A percentile compares a stretch with the other conserved stretches of the same genome.
Evolutionary conservation across 441 rosid genomes (phyloP).

Genomic region (California macrophylla): DNA sequence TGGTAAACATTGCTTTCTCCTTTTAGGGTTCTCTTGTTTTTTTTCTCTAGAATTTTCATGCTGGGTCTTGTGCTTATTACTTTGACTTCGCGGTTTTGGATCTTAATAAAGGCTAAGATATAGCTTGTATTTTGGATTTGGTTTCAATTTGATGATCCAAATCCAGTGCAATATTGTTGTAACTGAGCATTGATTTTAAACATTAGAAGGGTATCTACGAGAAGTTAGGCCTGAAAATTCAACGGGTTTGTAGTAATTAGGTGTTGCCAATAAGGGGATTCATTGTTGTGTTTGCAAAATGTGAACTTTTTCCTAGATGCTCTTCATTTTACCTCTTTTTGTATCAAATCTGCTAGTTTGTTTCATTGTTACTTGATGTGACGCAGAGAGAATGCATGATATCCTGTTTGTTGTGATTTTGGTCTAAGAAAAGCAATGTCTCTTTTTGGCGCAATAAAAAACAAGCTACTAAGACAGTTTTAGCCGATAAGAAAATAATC

Average conservation of each 20-base stretch:
- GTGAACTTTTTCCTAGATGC: background rate
- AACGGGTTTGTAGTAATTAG: background rate
- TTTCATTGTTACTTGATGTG: background rate
- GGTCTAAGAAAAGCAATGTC: background rate
- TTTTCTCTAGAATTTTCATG: background rate
- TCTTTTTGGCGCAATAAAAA: background rate
- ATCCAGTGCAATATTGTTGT: background rate
- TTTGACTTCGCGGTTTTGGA: background rate
- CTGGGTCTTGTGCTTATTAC: background rate
- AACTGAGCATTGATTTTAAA: background rate
- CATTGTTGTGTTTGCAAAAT: background rate
- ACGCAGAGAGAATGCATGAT: background rate
- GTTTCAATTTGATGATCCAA: background rate
- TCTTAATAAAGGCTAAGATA: background rate
- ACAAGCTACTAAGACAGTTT: background rate
- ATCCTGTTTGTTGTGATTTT: background rate
- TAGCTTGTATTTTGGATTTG: background rate
- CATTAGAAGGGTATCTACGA: background rate
- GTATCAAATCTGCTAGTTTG: background rate
- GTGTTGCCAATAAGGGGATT: background rate
- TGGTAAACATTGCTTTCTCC: conserved; percentile 31
- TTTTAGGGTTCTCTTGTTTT: background rate
- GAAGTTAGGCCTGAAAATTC: background rate
- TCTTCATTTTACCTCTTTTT: background rate
- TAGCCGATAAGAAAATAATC: background rate